A percentile compares a stretch with the other conserved stretches of the same genome.
Evolutionary conservation across 2,329 filamentous ascomycete genomes (phyloP).

Genomic region (Coniochaeta pulveracea): DNA sequence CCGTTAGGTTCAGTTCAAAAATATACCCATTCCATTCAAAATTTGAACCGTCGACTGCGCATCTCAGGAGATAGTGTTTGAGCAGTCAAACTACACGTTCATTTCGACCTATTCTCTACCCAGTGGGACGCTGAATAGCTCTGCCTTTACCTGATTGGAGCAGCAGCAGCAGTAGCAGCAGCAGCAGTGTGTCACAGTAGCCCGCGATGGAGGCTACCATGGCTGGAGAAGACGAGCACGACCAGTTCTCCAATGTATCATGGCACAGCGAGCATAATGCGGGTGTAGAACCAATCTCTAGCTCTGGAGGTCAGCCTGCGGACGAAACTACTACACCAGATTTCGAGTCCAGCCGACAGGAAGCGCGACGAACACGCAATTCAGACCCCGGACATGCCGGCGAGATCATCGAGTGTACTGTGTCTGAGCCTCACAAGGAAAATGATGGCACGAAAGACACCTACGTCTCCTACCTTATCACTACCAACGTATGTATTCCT

Average conservation of each 20-base stretch:
- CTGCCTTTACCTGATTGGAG: too few species aligned
- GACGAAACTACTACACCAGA: conserved; percentile 16
- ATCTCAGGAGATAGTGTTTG: too few species aligned
- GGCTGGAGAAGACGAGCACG: conserved; percentile 31
- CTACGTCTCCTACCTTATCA: conserved; percentile 91
- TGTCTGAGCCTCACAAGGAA: conserved; percentile 81
- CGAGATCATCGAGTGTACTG: conserved; percentile 73
- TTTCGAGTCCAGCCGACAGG: conserved; percentile 26
- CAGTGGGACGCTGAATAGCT: too few species aligned
- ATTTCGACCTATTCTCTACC: too few species aligned
- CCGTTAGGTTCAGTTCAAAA: too few species aligned
- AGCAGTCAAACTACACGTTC: too few species aligned
- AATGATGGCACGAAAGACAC: conserved; percentile 94
- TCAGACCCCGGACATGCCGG: conserved; percentile 48
- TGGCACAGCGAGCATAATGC: conserved; percentile 58
- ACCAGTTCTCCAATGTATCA: conserved; percentile 65
- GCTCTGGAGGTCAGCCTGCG: conserved; percentile 13
- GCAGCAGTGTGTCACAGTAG: too few species aligned
- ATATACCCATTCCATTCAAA: too few species aligned
- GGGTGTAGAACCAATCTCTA: too few species aligned
- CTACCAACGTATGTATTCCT: conserved; percentile 58
- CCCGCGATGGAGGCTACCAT: conserved; percentile 3
- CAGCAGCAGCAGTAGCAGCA: too few species aligned
- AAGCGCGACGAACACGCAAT: conserved; percentile 31
- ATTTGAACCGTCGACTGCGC: too few species aligned